These are phyloP conservation scores for Plasmodium chabaudi DNA, from an alignment of 169 alveolate species.

Conservation along the genomic window DNA sequence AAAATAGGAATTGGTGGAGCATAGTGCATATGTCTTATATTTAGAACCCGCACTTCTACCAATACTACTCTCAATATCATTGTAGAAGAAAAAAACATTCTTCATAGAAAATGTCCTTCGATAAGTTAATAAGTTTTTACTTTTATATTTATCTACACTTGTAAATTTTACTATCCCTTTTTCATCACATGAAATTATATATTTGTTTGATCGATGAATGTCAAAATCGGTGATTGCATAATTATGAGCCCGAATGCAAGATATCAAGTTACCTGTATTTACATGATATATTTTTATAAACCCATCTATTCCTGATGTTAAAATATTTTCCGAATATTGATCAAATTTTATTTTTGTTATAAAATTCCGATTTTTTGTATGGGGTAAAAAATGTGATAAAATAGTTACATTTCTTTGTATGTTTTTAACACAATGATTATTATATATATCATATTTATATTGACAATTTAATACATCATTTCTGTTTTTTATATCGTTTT, in stretches of 20 bases:
- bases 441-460: slow-evolving; percentile 28
- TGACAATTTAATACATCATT: slow-evolving; percentile 4
- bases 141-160: slow-evolving; percentile 38
- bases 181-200: slow-evolving; percentile 63
- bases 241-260: slow-evolving; percentile 32
- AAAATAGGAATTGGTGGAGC: slow-evolving; percentile 59
- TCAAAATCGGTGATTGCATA: slow-evolving; percentile 65
- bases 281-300: slow-evolving; percentile 56
- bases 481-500: slow-evolving; percentile 20
- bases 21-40: slow-evolving; percentile 64
- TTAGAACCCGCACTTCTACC: background rate
- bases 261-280: slow-evolving; percentile 48
- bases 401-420: slow-evolving; percentile 60
- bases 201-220: slow-evolving; percentile 60
- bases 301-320: slow-evolving; percentile 75
- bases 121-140: slow-evolving; percentile 38
- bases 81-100: slow-evolving; percentile 48
- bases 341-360: slow-evolving; percentile 66
- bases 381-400: slow-evolving; percentile 66
- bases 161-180: slow-evolving; percentile 56
- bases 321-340: slow-evolving; percentile 18
- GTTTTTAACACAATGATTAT: slow-evolving; percentile 46
- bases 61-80: background rate
- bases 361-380: slow-evolving; percentile 39
- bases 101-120: slow-evolving; percentile 57